A percentile compares a stretch with the other conserved stretches of the same genome.
These are phyloP conservation scores for Anthoceros angustus DNA, from an alignment of 225 moss, liverwort and hornwort species.

Conservation along the genomic window DNA sequence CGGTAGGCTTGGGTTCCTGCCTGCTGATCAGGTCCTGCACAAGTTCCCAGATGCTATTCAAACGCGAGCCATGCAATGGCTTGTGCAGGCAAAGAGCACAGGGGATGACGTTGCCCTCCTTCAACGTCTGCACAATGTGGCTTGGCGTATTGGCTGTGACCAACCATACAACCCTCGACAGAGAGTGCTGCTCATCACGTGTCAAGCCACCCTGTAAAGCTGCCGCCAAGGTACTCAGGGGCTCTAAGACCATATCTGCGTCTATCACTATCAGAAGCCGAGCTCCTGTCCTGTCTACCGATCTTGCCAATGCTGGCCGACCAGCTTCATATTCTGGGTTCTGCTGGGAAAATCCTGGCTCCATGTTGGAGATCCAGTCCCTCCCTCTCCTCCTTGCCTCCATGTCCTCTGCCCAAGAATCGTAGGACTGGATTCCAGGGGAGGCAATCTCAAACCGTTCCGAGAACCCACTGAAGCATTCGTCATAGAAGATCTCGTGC, in stretches of 20 bases:
- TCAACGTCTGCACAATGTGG: slow-evolving; percentile 20
- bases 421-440: slow-evolving; percentile 10
- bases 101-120: slow-evolving; percentile 20
- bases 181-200: slow-evolving; percentile 14
- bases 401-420: slow-evolving; percentile 19
- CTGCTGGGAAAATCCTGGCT: not conserved
- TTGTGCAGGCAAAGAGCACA: slow-evolving; percentile 36
- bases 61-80: slow-evolving; percentile 32
- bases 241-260: slow-evolving; percentile 22
- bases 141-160: slow-evolving; percentile 34
- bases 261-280: slow-evolving; percentile 27
- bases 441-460: slow-evolving; percentile 22
- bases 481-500: slow-evolving; percentile 28
- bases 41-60: slow-evolving; percentile 28
- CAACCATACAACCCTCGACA: slow-evolving; percentile 32
- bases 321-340: not conserved
- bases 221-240: slow-evolving; percentile 12
- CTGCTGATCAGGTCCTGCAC: slow-evolving; percentile 1
- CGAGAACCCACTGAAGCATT: slow-evolving; percentile 20
- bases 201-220: slow-evolving; percentile 20
- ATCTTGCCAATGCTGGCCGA: slow-evolving; percentile 3
- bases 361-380: not conserved
- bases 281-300: slow-evolving; percentile 12
- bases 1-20: not conserved
- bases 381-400: not conserved